Evolutionary conservation across 2,329 filamentous ascomycete species (phyloP).

Genomic region (Hymenoscyphus linearis): DNA sequence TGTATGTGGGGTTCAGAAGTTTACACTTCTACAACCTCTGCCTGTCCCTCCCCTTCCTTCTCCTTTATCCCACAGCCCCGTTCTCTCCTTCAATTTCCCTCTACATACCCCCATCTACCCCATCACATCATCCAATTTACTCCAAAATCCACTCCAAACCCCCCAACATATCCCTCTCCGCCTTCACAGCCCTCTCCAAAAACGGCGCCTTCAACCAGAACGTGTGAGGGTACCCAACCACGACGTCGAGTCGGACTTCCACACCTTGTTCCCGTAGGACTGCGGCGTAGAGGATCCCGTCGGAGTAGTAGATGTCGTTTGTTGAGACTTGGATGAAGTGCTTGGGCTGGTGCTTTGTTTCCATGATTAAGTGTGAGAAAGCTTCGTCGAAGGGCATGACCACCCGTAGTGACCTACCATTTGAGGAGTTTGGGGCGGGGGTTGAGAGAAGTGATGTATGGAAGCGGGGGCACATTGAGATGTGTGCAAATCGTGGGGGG

Average conservation of each 20-base stretch:
- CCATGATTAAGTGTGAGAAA: too few relatives aligned
- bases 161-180: conserved; percentile 39
- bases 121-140: background rate
- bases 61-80: too few relatives aligned
- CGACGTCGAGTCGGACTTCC: conserved; percentile 38
- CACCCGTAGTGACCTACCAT: too few relatives aligned
- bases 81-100: too few relatives aligned
- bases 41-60: too few relatives aligned
- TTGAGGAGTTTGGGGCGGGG: conserved; percentile 32
- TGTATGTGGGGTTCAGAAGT: too few relatives aligned
- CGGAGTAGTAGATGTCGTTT: conserved; percentile 47
- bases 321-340: conserved; percentile 47
- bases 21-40: too few relatives aligned
- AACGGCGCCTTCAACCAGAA: conserved; percentile 45
- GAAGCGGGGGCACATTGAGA: conserved; percentile 36
- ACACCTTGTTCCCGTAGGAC: conserved; percentile 36
- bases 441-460: conserved; percentile 32
- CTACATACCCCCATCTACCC: background rate
- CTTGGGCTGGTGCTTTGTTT: conserved; percentile 32
- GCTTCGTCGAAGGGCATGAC: too few relatives aligned
- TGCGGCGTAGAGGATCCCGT: conserved; percentile 46
- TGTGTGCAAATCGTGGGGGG: conserved; percentile 39
- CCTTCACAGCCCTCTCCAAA: conserved; percentile 37
- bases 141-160: conserved; percentile 39
- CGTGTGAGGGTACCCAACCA: conserved; percentile 46